Percentiles rank a stretch among this genome's conserved stretches.
These are phyloP conservation scores for Aspergillus tanneri DNA, from an alignment of 2,329 filamentous ascomycete species.

Conservation along the genomic window DNA sequence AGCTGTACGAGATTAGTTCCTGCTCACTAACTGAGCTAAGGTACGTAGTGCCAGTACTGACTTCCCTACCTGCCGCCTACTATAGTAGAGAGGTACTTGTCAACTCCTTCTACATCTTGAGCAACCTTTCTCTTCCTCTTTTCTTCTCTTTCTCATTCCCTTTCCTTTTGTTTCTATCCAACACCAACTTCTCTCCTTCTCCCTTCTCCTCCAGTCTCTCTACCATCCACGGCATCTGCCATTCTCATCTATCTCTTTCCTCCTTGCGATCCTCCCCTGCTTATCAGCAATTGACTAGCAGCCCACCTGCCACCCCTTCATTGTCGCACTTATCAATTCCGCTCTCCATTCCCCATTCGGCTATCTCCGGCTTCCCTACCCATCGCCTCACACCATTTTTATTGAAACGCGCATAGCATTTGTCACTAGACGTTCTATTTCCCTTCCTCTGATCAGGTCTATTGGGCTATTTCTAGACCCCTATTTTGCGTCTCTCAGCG, in stretches of 20 bases:
- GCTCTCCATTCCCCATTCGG: slow-evolving; percentile 18
- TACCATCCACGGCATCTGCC: too few relatives aligned
- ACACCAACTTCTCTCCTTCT: background rate
- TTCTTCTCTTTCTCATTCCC: slow-evolving; percentile 1
- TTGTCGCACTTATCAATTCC: slow-evolving; percentile 26
- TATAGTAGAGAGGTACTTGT: background rate
- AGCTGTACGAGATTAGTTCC: background rate
- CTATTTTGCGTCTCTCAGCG: background rate
- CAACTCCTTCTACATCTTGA: background rate
- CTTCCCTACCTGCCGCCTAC: too few relatives aligned
- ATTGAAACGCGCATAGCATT: background rate
- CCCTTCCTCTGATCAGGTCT: background rate
- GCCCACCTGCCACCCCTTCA: slow-evolving; percentile 2
- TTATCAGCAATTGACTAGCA: slow-evolving; percentile 1
- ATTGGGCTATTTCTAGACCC: background rate
- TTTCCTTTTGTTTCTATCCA: slow-evolving; percentile 5
- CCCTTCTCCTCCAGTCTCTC: background rate
- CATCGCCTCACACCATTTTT: slow-evolving; percentile 2
- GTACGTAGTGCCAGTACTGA: background rate
- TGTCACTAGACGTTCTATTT: background rate
- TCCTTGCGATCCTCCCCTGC: slow-evolving; percentile 4
- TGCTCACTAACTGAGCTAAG: background rate
- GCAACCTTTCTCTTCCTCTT: slow-evolving; percentile 1
- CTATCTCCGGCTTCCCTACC: slow-evolving; percentile 28
- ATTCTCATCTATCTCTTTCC: too few relatives aligned